These are phyloP conservation scores for Lactarius sp. DNA, from an alignment of 768 basidiomycete species.

Conservation along the genomic window DNA sequence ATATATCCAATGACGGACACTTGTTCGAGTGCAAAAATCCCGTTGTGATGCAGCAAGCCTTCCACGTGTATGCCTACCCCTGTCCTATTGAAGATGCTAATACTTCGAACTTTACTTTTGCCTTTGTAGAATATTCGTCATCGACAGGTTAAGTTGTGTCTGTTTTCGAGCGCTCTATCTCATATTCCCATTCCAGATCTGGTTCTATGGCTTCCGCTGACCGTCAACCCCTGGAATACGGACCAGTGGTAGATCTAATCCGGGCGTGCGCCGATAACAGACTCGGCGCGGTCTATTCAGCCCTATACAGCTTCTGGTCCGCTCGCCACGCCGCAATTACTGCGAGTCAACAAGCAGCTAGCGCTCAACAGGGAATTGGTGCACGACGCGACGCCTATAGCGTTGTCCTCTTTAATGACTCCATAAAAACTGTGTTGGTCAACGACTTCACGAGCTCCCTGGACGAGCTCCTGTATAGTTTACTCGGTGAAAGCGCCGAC, in stretches of 20 bases:
- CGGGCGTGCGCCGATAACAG: conserved; percentile 2
- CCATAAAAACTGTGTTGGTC: conserved; percentile 27
- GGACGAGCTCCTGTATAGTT: conserved; percentile 37
- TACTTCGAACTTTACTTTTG: no score
- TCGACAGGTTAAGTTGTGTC: no score
- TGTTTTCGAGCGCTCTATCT: not conserved
- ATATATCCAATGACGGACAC: no score
- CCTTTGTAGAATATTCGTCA: no score
- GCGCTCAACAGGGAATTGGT: conserved; percentile 20
- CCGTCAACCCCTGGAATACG: conserved; percentile 40
- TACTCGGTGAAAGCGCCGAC: conserved; percentile 34
- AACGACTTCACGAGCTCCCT: conserved; percentile 48
- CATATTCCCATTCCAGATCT: conserved; percentile 36
- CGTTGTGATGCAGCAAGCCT: no score
- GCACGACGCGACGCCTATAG: conserved; percentile 51
- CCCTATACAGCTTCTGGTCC: conserved; percentile 30
- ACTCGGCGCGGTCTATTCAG: no score
- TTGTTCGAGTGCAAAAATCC: no score
- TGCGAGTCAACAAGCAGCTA: conserved; percentile 22
- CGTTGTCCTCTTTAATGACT: conserved; percentile 44
- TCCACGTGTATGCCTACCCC: no score
- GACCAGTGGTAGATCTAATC: conserved; percentile 39
- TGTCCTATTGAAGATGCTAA: no score
- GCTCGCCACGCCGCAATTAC: conserved; percentile 42
- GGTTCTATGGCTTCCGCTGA: conserved; percentile 25